phyloP scores from a whole-genome alignment of 2,329 filamentous ascomycete species.

The Aureobasidium namibiae region DNA sequence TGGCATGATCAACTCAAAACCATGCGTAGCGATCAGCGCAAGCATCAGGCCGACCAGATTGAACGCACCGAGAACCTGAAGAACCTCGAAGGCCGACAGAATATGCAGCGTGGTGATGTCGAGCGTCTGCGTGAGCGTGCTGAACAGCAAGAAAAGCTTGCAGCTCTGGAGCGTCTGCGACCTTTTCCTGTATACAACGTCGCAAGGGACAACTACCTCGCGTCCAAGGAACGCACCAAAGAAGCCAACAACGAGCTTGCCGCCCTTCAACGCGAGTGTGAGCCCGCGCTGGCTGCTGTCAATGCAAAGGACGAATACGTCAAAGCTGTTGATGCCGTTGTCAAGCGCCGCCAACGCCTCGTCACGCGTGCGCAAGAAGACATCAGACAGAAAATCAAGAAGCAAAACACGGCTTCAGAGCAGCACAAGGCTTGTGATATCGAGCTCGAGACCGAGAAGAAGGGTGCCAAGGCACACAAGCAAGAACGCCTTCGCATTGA shows the following conservation, averaged over 20 bases:
- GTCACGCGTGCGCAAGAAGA: slow-evolving; percentile 37
- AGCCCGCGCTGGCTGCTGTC: slow-evolving; percentile 62
- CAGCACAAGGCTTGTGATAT: slow-evolving; percentile 27
- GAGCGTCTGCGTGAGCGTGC: slow-evolving; percentile 71
- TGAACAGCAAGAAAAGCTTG: slow-evolving; percentile 55
- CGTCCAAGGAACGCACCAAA: slow-evolving; percentile 49
- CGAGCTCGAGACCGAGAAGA: slow-evolving; percentile 32
- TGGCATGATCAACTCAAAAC: slow-evolving; percentile 70
- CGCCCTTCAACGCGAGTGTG: slow-evolving; percentile 51
- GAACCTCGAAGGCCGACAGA: slow-evolving; percentile 64
- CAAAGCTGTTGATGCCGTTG: slow-evolving; percentile 46
- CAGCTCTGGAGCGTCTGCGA: slow-evolving; percentile 56
- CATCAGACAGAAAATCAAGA: slow-evolving; percentile 42
- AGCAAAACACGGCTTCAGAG: slow-evolving; percentile 32
- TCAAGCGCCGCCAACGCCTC: slow-evolving; percentile 46
- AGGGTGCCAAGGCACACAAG: slow-evolving; percentile 33
- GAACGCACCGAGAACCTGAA: slow-evolving; percentile 45
- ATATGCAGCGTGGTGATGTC: slow-evolving; percentile 69
- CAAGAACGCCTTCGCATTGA: slow-evolving; percentile 23
- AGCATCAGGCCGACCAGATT: slow-evolving; percentile 38
- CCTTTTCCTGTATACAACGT: slow-evolving; percentile 58
- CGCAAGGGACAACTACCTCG: slow-evolving; percentile 39
- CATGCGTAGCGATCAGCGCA: slow-evolving; percentile 61
- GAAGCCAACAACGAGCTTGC: slow-evolving; percentile 50
- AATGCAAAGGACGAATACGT: slow-evolving; percentile 63